Conservation (phyloP, 495 filamentous ascomycete species). For the Penicillium silybi region DNA sequence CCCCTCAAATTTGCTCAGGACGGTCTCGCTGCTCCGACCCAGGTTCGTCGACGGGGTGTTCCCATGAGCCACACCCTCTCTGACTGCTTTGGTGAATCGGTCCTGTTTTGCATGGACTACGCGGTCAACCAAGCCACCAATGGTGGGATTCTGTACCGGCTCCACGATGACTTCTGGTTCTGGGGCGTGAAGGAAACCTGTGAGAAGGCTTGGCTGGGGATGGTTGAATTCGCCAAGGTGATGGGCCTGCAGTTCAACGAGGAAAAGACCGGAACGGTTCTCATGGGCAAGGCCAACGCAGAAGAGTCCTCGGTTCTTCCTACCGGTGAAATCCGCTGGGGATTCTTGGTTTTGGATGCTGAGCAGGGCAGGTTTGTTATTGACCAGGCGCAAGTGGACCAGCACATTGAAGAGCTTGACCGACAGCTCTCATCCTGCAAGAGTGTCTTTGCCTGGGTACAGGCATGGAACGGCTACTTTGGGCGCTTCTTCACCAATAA, state of each 20-base stretch:
- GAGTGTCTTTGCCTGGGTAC: slow-evolving; percentile 54
- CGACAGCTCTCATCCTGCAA: slow-evolving; percentile 54
- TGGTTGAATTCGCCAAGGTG: slow-evolving; percentile 49
- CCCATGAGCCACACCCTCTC: slow-evolving; percentile 59
- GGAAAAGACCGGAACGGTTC: slow-evolving; percentile 57
- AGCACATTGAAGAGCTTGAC: slow-evolving; percentile 57
- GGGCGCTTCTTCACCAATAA: slow-evolving; percentile 52
- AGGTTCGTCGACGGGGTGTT: slow-evolving; percentile 51
- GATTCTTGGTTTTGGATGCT: slow-evolving; percentile 57
- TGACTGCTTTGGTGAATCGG: slow-evolving; percentile 54
- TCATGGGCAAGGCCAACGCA: slow-evolving; percentile 12
- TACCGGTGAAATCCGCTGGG: slow-evolving; percentile 60
- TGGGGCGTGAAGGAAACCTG: slow-evolving; percentile 55
- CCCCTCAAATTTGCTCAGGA: slow-evolving; percentile 59
- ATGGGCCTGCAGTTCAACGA: slow-evolving; percentile 57
- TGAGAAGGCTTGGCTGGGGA: slow-evolving; percentile 54
- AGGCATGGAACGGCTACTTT: slow-evolving; percentile 15
- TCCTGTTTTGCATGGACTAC: slow-evolving; percentile 65
- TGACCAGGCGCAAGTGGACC: slow-evolving; percentile 58
- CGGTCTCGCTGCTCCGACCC: slow-evolving; percentile 34
- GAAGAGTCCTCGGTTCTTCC: slow-evolving; percentile 30
- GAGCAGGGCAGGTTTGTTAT: slow-evolving; percentile 55
- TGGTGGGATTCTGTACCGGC: slow-evolving; percentile 52
- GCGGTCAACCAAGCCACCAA: slow-evolving; percentile 57
- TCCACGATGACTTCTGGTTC: slow-evolving; percentile 70